A percentile compares a stretch with the other conserved stretches of the same genome.
Conservation (phyloP, 2,329 filamentous ascomycete genomes). For the Aureobasidium sp. region DNA sequence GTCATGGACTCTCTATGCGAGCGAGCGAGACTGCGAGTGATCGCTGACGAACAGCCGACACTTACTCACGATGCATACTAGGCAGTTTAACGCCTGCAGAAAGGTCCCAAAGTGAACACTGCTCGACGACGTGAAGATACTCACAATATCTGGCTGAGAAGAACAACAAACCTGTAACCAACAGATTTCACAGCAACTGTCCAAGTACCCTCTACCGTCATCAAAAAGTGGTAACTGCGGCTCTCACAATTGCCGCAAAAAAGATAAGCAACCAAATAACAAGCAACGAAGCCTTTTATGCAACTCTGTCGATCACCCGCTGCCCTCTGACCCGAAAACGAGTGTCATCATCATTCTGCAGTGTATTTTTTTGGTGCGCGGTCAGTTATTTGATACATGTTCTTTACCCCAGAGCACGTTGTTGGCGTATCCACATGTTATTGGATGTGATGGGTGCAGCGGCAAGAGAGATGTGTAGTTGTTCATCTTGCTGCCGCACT, state of each 20-base stretch:
- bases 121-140: too few species aligned
- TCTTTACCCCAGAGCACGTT: neutral
- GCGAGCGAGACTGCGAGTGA: neutral
- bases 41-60: neutral
- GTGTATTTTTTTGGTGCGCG: neutral
- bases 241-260: neutral
- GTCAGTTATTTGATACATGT: neutral
- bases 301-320: neutral
- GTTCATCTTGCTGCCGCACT: neutral
- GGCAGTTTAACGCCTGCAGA: neutral
- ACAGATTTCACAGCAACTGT: too few species aligned
- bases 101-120: neutral
- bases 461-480: neutral
- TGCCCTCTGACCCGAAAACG: neutral
- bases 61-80: neutral
- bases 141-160: too few species aligned
- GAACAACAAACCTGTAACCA: too few species aligned
- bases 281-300: neutral
- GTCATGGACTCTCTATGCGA: too few species aligned
- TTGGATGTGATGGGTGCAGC: neutral
- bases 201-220: neutral
- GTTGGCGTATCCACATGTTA: neutral
- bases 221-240: neutral
- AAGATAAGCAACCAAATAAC: neutral
- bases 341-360: conserved; percentile 4